Conservation (phyloP, 768 basidiomycete genomes). For the Podaxis sp. region DNA sequence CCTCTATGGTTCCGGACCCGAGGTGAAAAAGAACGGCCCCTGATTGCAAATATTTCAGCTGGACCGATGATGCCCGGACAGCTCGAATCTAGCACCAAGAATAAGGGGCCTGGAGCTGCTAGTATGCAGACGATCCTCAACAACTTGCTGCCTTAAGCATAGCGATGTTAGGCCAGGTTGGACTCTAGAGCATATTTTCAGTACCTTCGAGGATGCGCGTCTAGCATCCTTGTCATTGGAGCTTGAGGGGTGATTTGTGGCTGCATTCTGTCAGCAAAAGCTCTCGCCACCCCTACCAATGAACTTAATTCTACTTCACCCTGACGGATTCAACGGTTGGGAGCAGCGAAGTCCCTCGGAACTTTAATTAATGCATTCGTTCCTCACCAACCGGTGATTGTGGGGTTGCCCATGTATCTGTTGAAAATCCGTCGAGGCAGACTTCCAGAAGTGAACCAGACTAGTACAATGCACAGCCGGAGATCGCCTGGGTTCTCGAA, state of each 20-base stretch:
- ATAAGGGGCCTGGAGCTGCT: neutral
- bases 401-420: neutral
- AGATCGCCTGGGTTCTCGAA: neutral
- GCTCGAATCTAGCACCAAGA: neutral
- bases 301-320: slow-evolving; percentile 1
- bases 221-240: neutral
- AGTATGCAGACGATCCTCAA: neutral
- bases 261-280: neutral
- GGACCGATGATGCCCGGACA: neutral
- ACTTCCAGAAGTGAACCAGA: neutral
- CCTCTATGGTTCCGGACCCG: neutral
- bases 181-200: neutral
- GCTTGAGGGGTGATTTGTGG: slow-evolving; percentile 4
- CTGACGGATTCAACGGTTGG: slow-evolving; percentile 12
- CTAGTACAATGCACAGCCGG: neutral
- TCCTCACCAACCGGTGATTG: neutral
- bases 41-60: neutral
- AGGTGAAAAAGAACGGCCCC: neutral
- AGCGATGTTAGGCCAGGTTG: neutral
- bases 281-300: neutral
- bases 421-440: neutral
- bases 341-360: neutral
- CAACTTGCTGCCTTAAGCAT: neutral
- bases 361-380: neutral
- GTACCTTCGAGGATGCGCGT: neutral